Base-by-base conservation (phyloP, 352 stramenopile species). In the Phytophthora meadii region DNA sequence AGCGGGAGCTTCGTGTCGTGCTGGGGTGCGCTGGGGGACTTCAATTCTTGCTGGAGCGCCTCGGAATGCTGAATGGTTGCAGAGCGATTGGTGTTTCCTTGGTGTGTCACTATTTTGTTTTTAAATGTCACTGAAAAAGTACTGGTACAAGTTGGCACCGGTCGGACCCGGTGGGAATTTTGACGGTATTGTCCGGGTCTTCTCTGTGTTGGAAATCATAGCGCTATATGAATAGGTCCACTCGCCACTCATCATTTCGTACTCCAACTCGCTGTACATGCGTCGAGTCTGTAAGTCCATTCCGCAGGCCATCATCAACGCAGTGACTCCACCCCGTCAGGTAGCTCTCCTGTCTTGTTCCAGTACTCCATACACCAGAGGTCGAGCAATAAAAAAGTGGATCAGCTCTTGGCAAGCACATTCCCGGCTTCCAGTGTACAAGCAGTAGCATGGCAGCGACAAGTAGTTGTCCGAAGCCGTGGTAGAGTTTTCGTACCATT, bases 381-480 rank as follows among this genome's bases (percentile, higher is more conserved):
- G 52, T 7, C 68, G 60, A 14, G 73, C 77, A 15, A 58, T 25
- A 1, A 75, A 75, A n/a, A 88, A 61, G 51, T 84, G 61, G 42
- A 76, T 65, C 3, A 88, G 65, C 57, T 86, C 63, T 32, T 77
- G 59, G 36, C 85, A 94, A 28, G 78, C 80, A 30, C 71, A 62
- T 34, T 94, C 86, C 7, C 56, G 70, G 48, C 77, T 89, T 14
- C 83, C 80, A 1, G 86, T 90, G 58, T 89, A 90, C 30, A 92
- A 49, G 52, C 86, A 94, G 61, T 94, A 94, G 58, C 85, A 88
- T n/a, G 81, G 77, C 42, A 92, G 68, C 37, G 66, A 65, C 37
- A 87, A 68, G 66, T 84, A 90, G 68, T 92, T 90, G 49, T 91
- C 79, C 15, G 81, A 88, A 25, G 76, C 84, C 65, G 90, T 86